These are phyloP conservation scores for Gleditsia sinensis DNA, from an alignment of 306 rosid species.

Conservation along the genomic window DNA sequence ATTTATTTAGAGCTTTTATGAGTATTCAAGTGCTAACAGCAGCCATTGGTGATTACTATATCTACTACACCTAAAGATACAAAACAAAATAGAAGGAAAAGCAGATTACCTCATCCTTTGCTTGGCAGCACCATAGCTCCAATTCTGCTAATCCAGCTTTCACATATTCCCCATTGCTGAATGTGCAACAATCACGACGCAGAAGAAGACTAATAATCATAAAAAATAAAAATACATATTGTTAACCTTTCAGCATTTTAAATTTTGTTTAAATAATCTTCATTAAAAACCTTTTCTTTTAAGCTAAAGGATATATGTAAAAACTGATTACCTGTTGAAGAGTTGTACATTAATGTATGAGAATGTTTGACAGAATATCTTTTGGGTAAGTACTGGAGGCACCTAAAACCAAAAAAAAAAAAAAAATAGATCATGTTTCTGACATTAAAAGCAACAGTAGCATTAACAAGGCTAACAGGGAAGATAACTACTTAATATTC, in stretches of 20 bases:
- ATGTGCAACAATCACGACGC: conserved; percentile 97
- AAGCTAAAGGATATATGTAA: background rate
- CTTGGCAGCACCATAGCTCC: conserved; percentile 91
- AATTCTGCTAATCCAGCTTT: conserved; percentile 94
- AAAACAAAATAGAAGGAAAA: background rate
- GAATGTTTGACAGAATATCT: conserved; percentile 80
- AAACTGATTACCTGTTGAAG: conserved; percentile 75
- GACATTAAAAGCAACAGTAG: conserved; percentile 8
- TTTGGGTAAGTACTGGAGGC: conserved; percentile 86
- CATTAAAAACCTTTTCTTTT: background rate
- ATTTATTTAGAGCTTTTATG: conserved; percentile 5
- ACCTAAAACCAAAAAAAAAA: conserved; percentile 61
- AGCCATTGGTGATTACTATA: background rate
- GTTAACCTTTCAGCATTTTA: conserved; percentile 25
- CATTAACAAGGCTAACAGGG: conserved; percentile 13
- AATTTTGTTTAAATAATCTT: background rate
- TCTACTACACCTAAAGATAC: background rate
- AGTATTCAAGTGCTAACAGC: background rate
- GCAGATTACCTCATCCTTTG: conserved; percentile 71
- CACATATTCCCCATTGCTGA: conserved; percentile 93
- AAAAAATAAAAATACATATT: background rate
- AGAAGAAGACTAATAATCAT: conserved; percentile 76
- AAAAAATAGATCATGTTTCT: background rate
- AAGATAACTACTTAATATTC: conserved; percentile 20
- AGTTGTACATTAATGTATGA: conserved; percentile 88